These are phyloP conservation scores for Lactarius sanguifluus DNA, from an alignment of 768 basidiomycete genomes.

Conservation along the genomic window DNA sequence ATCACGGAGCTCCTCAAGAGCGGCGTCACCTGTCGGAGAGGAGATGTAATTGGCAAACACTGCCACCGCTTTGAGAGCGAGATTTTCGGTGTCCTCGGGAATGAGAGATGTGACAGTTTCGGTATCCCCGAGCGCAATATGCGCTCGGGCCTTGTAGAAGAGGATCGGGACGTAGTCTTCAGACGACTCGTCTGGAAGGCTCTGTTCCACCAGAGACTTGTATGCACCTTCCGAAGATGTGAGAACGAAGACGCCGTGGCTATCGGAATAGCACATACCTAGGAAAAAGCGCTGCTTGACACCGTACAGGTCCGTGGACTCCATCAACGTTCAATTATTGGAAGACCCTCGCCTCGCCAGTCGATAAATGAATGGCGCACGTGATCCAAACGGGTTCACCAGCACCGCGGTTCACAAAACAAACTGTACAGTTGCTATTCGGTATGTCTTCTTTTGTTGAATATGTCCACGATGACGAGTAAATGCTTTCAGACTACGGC, in stretches of 20 bases:
- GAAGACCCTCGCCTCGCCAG: background rate
- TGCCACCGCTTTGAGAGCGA: slow-evolving; percentile 66
- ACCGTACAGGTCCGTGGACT: slow-evolving; percentile 63
- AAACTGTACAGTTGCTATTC: background rate
- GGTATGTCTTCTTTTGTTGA: background rate
- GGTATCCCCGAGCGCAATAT: slow-evolving; percentile 67
- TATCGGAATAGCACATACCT: slow-evolving; percentile 40
- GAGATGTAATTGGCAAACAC: slow-evolving; percentile 72
- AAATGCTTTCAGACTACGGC: background rate
- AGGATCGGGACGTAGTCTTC: slow-evolving; percentile 62
- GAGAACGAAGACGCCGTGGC: background rate
- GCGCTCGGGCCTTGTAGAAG: slow-evolving; percentile 78
- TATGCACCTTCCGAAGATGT: slow-evolving; percentile 54
- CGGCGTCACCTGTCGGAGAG: slow-evolving; percentile 43
- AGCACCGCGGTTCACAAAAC: background rate
- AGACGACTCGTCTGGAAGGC: slow-evolving; percentile 60
- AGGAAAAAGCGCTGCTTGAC: slow-evolving; percentile 76
- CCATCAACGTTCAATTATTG: slow-evolving; percentile 39
- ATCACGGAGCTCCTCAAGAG: slow-evolving; percentile 82
- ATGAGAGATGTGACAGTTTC: slow-evolving; percentile 56
- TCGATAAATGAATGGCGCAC: background rate
- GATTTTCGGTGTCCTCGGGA: slow-evolving; percentile 56
- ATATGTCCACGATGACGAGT: background rate
- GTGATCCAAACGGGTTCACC: background rate
- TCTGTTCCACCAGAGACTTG: slow-evolving; percentile 53